phyloP scores from a whole-genome alignment of 2,329 filamentous ascomycete species.

The Arachnopeziza araneosa region DNA sequence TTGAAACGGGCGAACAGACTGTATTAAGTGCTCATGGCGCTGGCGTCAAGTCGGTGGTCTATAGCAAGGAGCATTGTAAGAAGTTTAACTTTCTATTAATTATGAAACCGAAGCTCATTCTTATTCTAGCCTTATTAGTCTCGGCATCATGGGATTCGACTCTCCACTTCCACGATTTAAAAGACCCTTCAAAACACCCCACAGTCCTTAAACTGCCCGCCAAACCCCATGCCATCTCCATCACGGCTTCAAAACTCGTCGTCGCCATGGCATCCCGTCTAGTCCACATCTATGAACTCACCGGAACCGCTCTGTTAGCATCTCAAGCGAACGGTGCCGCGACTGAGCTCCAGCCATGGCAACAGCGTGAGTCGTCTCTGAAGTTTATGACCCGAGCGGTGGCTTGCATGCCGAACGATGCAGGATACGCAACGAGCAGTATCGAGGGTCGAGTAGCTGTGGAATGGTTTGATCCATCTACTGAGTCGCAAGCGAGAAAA shows the following conservation, averaged over 20 bases:
- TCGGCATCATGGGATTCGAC: constrained; percentile 93
- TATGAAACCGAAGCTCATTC: constrained; percentile 1
- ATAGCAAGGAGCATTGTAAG: constrained; percentile 66
- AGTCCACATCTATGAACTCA: constrained; percentile 91
- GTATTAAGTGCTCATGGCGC: constrained; percentile 73
- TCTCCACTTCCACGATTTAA: constrained; percentile 73
- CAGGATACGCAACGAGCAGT: constrained; percentile 83
- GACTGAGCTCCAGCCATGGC: constrained; percentile 70
- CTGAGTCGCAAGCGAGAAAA: constrained; percentile 83
- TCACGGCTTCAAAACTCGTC: constrained; percentile 74
- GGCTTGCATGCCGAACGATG: constrained; percentile 93
- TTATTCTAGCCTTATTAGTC: constrained; percentile 59
- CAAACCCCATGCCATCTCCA: constrained; percentile 84
- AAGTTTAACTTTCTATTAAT: constrained; percentile 5
- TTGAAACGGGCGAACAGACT: constrained; percentile 65
- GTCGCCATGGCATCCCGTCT: constrained; percentile 92
- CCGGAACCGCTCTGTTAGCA: constrained; percentile 53
- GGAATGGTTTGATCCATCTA: constrained; percentile 92
- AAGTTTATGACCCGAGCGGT: constrained; percentile 95
- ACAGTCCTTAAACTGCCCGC: constrained; percentile 67
- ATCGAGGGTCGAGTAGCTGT: constrained; percentile 96
- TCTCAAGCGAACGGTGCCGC: constrained; percentile 41
- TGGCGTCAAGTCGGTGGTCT: constrained; percentile 79
- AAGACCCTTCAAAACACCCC: constrained; percentile 45
- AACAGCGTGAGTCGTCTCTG: constrained; percentile 85